phyloP scores from a whole-genome alignment of 169 alveolate species.

The Plasmodium billcollinsi region DNA sequence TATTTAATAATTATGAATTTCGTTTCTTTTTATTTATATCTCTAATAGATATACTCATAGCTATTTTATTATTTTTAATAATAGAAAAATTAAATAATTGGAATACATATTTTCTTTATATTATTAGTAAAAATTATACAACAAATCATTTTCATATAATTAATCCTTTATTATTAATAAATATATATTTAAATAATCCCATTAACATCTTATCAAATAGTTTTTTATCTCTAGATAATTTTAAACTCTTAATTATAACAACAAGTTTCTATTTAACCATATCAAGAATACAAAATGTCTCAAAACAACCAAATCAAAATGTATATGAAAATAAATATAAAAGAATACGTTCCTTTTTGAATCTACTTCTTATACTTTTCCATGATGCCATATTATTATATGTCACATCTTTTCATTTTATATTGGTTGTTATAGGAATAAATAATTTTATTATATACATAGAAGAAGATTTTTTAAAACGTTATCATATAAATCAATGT shows the following conservation, averaged over 20 bases:
- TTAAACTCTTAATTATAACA: constrained; percentile 41
- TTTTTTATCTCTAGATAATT: constrained; percentile 51
- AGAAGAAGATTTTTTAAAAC: not conserved
- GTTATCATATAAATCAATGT: constrained; percentile 13
- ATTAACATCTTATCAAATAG: constrained; percentile 29
- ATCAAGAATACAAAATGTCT: constrained; percentile 4
- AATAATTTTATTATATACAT: constrained; percentile 26
- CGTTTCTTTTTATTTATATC: constrained; percentile 35
- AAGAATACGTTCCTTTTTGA: not conserved
- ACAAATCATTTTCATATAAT: constrained; percentile 34
- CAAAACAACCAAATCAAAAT: not conserved
- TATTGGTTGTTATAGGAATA: constrained; percentile 39
- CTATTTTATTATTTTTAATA: constrained; percentile 41
- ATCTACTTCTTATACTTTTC: constrained; percentile 12
- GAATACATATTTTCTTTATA: constrained; percentile 26
- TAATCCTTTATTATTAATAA: constrained; percentile 28
- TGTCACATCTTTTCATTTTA: constrained; percentile 61
- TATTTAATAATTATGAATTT: constrained; percentile 15
- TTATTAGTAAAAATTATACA: not conserved
- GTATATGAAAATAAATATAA: not conserved
- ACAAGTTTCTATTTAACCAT: constrained; percentile 34
- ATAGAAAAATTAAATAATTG: constrained; percentile 13
- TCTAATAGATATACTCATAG: constrained; percentile 31
- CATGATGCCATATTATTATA: constrained; percentile 33
- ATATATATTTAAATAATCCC: constrained; percentile 56